Percentiles rank a stretch among this genome's conserved stretches.
Conservation (phyloP, 2,329 filamentous ascomycete genomes). For the Phyllosticta capitalensis region DNA sequence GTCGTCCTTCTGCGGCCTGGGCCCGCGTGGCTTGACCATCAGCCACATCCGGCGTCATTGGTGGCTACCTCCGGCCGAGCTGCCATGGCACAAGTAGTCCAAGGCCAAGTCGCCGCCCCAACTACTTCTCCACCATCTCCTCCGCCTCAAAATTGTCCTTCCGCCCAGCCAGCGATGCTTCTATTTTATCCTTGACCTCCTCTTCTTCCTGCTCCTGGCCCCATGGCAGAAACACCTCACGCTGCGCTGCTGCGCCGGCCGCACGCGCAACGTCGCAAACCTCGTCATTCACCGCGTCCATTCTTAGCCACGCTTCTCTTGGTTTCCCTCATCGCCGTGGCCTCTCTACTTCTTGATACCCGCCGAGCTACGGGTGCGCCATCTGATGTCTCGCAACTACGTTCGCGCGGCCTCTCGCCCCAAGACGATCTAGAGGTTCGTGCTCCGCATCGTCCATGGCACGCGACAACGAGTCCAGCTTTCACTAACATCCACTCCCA, state of each 20-base stretch:
- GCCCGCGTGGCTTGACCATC: background rate
- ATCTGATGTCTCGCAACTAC: background rate
- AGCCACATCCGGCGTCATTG: constrained; percentile 1
- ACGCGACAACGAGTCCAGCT: background rate
- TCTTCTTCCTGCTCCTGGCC: background rate
- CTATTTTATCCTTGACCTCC: background rate
- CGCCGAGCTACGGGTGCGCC: background rate
- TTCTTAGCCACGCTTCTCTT: constrained; percentile 38
- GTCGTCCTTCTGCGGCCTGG: background rate
- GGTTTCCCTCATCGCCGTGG: constrained; percentile 23
- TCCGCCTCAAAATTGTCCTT: background rate
- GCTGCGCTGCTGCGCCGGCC: constrained; percentile 9
- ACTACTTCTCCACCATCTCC: background rate
- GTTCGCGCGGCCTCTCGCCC: constrained; percentile 6
- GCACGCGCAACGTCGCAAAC: constrained; percentile 9
- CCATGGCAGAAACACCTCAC: constrained; percentile 6
- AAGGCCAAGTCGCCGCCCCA: background rate
- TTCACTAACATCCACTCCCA: background rate
- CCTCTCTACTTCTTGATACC: constrained; percentile 18
- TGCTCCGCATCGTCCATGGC: background rate
- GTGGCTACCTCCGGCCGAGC: background rate
- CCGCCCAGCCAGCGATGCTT: background rate
- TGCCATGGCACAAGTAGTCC: background rate
- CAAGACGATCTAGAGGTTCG: constrained; percentile 28
- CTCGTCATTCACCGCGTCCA: constrained; percentile 33